Conservation (phyloP, 306 rosid genomes). For the Rubus idaeus region DNA sequence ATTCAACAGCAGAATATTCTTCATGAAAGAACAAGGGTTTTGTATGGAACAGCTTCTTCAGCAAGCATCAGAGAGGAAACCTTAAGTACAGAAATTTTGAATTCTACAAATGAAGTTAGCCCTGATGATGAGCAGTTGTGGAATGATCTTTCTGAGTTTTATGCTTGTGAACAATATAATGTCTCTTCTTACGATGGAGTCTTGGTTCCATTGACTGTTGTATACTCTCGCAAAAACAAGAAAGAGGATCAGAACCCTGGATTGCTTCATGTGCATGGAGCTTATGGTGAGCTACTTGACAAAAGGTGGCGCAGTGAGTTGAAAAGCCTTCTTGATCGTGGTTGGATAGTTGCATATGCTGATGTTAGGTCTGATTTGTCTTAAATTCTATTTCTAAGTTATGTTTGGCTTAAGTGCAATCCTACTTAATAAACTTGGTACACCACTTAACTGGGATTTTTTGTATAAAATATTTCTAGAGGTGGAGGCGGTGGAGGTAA, state of each 20-base stretch:
- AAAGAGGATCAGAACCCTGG: slow-evolving; percentile 65
- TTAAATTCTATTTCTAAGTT: slow-evolving; percentile 17
- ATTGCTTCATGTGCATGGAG: slow-evolving; percentile 85
- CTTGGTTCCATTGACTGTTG: slow-evolving; percentile 73
- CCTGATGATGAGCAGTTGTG: slow-evolving; percentile 61
- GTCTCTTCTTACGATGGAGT: slow-evolving; percentile 73
- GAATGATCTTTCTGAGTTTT: slow-evolving; percentile 85
- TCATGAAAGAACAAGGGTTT: slow-evolving; percentile 72
- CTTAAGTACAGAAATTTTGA: slow-evolving; percentile 32
- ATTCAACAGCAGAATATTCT: slow-evolving; percentile 93
- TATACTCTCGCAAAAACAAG: slow-evolving; percentile 59
- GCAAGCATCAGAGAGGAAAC: slow-evolving; percentile 37
- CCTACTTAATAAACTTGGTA: neutral
- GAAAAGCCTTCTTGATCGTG: slow-evolving; percentile 95
- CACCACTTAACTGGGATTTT: slow-evolving; percentile 18
- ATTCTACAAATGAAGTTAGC: slow-evolving; percentile 37
- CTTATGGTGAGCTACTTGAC: slow-evolving; percentile 88
- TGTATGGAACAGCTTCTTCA: slow-evolving; percentile 67
- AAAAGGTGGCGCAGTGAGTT: slow-evolving; percentile 82
- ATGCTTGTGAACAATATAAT: slow-evolving; percentile 69
- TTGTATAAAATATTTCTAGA: slow-evolving; percentile 48
- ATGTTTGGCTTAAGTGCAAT: slow-evolving; percentile 8
- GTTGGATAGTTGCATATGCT: slow-evolving; percentile 90
- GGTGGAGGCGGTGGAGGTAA: slow-evolving; percentile 95
- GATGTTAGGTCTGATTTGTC: slow-evolving; percentile 73